A percentile compares a stretch with the other conserved stretches of the same genome.
Evolutionary conservation across 2,329 filamentous ascomycete genomes (phyloP).

Genomic region (Aspergillus eucalypticola): DNA sequence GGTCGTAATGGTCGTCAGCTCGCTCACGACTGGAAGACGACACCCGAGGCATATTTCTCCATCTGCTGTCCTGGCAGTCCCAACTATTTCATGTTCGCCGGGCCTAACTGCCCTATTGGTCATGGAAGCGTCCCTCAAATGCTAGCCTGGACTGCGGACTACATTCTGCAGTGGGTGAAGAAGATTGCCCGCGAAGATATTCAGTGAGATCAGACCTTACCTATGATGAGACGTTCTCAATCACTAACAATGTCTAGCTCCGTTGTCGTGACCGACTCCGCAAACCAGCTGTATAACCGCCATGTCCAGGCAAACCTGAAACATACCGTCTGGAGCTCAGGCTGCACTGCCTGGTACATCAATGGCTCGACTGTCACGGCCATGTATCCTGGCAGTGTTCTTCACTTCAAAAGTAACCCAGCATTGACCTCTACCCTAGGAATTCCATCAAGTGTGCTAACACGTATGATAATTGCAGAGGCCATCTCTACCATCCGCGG

Average conservation of each 20-base stretch:
- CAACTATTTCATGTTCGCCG: slow-evolving; percentile 34
- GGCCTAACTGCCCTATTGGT: slow-evolving; percentile 24
- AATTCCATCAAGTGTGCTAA: neutral
- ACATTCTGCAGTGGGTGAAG: slow-evolving; percentile 29
- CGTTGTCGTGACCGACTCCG: slow-evolving; percentile 17
- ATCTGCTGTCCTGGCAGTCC: slow-evolving; percentile 24
- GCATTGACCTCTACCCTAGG: neutral
- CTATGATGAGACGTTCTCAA: neutral
- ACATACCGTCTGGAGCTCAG: slow-evolving; percentile 27
- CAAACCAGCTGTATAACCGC: slow-evolving; percentile 23
- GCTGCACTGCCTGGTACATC: slow-evolving; percentile 31
- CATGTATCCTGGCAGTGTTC: slow-evolving; percentile 27
- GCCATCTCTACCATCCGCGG: slow-evolving; percentile 17
- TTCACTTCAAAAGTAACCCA: slow-evolving; percentile 24
- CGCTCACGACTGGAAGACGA: slow-evolving; percentile 23
- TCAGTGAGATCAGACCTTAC: slow-evolving; percentile 6
- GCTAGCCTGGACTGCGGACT: slow-evolving; percentile 22
- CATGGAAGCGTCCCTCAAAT: slow-evolving; percentile 25
- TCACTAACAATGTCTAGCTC: slow-evolving; percentile 10
- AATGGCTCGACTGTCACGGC: slow-evolving; percentile 23
- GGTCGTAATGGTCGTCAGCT: slow-evolving; percentile 28
- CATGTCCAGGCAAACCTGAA: slow-evolving; percentile 26
- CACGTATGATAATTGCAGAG: neutral
- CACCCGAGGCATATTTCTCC: slow-evolving; percentile 28
- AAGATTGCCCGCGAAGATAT: slow-evolving; percentile 28